Base-by-base conservation (phyloP, 2,329 filamentous ascomycete genomes). In the Trichoderma sp. region DNA sequence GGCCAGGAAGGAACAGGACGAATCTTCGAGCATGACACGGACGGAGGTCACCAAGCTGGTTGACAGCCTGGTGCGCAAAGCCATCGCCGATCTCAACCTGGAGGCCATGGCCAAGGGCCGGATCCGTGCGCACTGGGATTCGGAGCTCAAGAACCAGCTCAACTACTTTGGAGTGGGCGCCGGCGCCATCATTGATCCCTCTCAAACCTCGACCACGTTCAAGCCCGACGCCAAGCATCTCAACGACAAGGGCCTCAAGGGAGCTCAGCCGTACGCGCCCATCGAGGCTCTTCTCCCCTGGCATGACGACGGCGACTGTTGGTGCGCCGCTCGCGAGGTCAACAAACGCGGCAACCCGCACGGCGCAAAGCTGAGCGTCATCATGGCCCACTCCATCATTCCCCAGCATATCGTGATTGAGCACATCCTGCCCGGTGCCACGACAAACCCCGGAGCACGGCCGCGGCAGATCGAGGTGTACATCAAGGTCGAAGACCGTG, bases 301-400 rank as follows among this genome's bases (percentile, higher is more conserved):
- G 92, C 80, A 88, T 10, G 91, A 96, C 56, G 84, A 89, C 41
- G 91, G 90, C 21, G 91, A 98, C 67, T 96, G 92, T 76, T 98
- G 92, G 90, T 98, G 94, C 75, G 88, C 89, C 5, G 82, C 80
- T 0, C 73, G 72, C 3, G 77, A 78, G 0, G 68, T 72, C 12
- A 78, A 81, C 56, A 74, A 74, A 15, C 77, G 78, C 17, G 76
- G 77, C 12, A 72, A 74, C 17, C 81, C 81, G 7, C 81, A 83
- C 56, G 85, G 87, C 44, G 86, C 88, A 2, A 85, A 87, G 61
- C 79, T 98, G 17, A 85, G 84, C 9, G 85, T 96, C 19, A 76
- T 86, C 47, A 81, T 89, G 19, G 80, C 83, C 41, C 76, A 82
- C 41, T 74, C 77, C 6, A 82, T 93, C 64, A 81, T 88, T 34